Conservation (phyloP, 495 filamentous ascomycete genomes). For the Thermochaetoides thermophila region DNA sequence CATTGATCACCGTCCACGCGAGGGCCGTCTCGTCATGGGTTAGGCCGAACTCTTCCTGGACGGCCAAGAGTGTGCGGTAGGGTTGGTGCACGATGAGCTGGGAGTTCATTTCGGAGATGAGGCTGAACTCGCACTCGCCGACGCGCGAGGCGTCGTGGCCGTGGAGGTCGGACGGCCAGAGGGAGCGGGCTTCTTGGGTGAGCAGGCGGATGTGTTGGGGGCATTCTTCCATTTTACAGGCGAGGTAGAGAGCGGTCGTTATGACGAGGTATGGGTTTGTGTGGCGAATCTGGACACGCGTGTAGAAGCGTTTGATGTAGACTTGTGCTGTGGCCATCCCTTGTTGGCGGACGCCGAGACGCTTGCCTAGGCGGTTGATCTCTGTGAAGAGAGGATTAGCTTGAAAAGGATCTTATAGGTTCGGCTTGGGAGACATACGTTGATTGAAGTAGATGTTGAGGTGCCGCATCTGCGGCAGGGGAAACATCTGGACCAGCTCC, state of each 20-base stretch:
- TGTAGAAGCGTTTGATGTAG: slow-evolving; percentile 89
- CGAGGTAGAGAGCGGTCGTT: slow-evolving; percentile 83
- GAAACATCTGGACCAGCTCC: slow-evolving; percentile 55
- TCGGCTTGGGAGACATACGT: slow-evolving; percentile 39
- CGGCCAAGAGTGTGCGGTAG: slow-evolving; percentile 71
- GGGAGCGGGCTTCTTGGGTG: slow-evolving; percentile 64
- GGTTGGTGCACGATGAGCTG: slow-evolving; percentile 93
- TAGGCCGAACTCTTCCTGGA: slow-evolving; percentile 55
- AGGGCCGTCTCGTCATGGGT: slow-evolving; percentile 63
- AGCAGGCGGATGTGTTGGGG: slow-evolving; percentile 90
- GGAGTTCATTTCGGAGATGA: slow-evolving; percentile 90
- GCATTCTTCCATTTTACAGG: slow-evolving; percentile 97
- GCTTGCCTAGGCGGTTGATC: slow-evolving; percentile 61
- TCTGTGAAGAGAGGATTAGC: slow-evolving; percentile 33
- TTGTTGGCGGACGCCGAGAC: slow-evolving; percentile 75
- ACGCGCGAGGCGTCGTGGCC: slow-evolving; percentile 70
- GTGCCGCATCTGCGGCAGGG: slow-evolving; percentile 65
- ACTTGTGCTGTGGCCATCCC: slow-evolving; percentile 88
- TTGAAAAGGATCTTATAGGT: neutral
- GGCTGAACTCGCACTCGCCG: slow-evolving; percentile 89
- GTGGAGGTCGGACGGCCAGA: slow-evolving; percentile 84
- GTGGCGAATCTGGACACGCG: slow-evolving; percentile 73
- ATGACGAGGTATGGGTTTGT: slow-evolving; percentile 91
- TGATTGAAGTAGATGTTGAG: slow-evolving; percentile 87
- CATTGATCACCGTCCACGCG: slow-evolving; percentile 83